Percentiles rank a stretch among this genome's conserved stretches.
Evolutionary conservation across 2,329 filamentous ascomycete species (phyloP).

Genomic region (Endoconidiophora polonica): DNA sequence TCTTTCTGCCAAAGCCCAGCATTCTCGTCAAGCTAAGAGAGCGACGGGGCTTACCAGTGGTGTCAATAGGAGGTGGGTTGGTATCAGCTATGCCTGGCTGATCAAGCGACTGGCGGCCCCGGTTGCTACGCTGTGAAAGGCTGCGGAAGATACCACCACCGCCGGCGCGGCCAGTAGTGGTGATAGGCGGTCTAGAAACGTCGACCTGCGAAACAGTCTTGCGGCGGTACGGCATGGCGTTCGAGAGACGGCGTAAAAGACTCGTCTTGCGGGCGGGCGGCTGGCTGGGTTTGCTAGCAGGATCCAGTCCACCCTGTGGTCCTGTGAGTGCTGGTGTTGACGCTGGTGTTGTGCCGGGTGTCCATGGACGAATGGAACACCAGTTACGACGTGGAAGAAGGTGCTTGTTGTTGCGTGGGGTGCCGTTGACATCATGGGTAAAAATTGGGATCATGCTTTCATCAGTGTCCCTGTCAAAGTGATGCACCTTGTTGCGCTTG

Average conservation of each 20-base stretch:
- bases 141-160: constrained; percentile 18
- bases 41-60: constrained; percentile 9
- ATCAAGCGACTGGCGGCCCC: background rate
- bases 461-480: constrained; percentile 62
- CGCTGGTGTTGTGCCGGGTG: constrained; percentile 59
- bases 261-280: constrained; percentile 21
- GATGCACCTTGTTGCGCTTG: constrained; percentile 70
- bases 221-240: constrained; percentile 14
- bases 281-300: constrained; percentile 26
- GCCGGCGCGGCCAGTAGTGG: constrained; percentile 18
- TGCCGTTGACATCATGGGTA: constrained; percentile 72
- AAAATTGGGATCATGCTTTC: constrained; percentile 96
- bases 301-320: background rate
- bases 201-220: constrained; percentile 20
- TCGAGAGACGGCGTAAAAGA: constrained; percentile 28
- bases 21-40: constrained; percentile 13
- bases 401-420: constrained; percentile 76
- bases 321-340: constrained; percentile 41
- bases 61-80: background rate
- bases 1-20: constrained; percentile 15
- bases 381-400: constrained; percentile 84
- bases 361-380: constrained; percentile 80
- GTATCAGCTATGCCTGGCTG: background rate
- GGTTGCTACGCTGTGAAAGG: constrained; percentile 23
- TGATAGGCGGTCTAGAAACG: constrained; percentile 30